A percentile compares a stretch with the other conserved stretches of the same genome.
Evolutionary conservation across 768 basidiomycete genomes (phyloP).

Genomic region (Phanerochaete carnosa): DNA sequence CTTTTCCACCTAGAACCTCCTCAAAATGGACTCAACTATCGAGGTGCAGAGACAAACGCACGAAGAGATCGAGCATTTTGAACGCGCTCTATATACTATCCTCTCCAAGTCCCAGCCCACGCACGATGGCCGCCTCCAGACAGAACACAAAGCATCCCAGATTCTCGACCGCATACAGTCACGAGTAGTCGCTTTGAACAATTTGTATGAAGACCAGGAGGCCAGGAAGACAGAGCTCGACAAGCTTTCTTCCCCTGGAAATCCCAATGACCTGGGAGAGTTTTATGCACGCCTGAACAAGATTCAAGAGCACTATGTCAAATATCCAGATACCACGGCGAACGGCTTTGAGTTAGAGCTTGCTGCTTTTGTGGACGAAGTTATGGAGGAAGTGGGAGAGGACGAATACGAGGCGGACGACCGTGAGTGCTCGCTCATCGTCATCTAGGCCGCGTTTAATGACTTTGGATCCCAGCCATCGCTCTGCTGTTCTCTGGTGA

Average conservation of each 20-base stretch:
- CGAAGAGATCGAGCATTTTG: constrained; percentile 92
- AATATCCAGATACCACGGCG: constrained; percentile 88
- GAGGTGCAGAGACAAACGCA: constrained; percentile 95
- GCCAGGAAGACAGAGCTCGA: constrained; percentile 67
- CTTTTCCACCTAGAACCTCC: background rate
- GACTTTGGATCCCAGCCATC: constrained; percentile 45
- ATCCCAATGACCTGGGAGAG: constrained; percentile 78
- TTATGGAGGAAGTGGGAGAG: constrained; percentile 62
- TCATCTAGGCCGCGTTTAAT: background rate
- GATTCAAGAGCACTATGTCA: constrained; percentile 94
- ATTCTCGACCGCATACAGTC: constrained; percentile 82
- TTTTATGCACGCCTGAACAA: constrained; percentile 96
- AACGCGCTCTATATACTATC: constrained; percentile 80
- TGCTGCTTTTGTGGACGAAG: constrained; percentile 75
- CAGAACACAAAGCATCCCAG: constrained; percentile 87
- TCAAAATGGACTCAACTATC: constrained; percentile 84
- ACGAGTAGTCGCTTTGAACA: constrained; percentile 59
- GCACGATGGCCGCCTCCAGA: constrained; percentile 65
- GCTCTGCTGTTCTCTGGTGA: constrained; percentile 93
- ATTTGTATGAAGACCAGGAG: constrained; percentile 76
- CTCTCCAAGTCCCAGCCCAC: constrained; percentile 63
- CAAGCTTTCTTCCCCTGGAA: constrained; percentile 51
- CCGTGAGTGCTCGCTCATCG: constrained; percentile 50
- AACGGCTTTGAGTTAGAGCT: constrained; percentile 83
- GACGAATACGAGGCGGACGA: constrained; percentile 86